phyloP scores from a whole-genome alignment of 768 basidiomycete species.

The Tricholoma saponaceum region DNA sequence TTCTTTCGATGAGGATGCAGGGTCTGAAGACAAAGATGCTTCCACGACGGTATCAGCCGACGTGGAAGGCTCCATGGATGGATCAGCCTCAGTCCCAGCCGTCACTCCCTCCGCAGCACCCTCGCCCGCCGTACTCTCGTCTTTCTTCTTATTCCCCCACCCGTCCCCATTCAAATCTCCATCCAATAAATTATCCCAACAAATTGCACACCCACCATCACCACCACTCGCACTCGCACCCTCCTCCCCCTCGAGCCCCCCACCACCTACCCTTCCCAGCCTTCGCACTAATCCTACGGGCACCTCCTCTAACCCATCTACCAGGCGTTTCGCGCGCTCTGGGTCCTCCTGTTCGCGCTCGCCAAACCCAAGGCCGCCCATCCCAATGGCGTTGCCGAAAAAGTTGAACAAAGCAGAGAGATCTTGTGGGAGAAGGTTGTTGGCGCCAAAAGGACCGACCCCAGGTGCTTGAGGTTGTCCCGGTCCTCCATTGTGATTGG shows the following conservation, averaged over 20 bases:
- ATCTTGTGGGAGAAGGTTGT: slow-evolving; percentile 1
- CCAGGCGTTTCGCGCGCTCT: slow-evolving; percentile 58
- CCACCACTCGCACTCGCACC: slow-evolving; percentile 26
- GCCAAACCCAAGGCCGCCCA: slow-evolving; percentile 20
- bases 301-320: slow-evolving; percentile 63
- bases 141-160: slow-evolving; percentile 16
- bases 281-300: slow-evolving; percentile 63
- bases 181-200: slow-evolving; percentile 67
- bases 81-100: slow-evolving; percentile 6
- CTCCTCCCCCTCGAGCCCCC: slow-evolving; percentile 23
- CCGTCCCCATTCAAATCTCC: slow-evolving; percentile 31
- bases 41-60: background rate
- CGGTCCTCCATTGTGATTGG: slow-evolving; percentile 3
- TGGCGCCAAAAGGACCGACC: background rate
- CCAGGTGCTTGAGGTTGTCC: background rate
- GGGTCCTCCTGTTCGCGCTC: slow-evolving; percentile 53
- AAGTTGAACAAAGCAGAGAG: slow-evolving; percentile 16
- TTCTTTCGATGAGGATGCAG: background rate
- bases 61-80: slow-evolving; percentile 1
- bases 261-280: slow-evolving; percentile 48
- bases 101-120: slow-evolving; percentile 6
- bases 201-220: slow-evolving; percentile 63
- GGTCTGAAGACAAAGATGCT: background rate
- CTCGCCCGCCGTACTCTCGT: slow-evolving; percentile 8
- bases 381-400: slow-evolving; percentile 17